Evolutionary conservation across 2,329 filamentous ascomycete species (phyloP).

Genomic region (Fusarium compactum): DNA sequence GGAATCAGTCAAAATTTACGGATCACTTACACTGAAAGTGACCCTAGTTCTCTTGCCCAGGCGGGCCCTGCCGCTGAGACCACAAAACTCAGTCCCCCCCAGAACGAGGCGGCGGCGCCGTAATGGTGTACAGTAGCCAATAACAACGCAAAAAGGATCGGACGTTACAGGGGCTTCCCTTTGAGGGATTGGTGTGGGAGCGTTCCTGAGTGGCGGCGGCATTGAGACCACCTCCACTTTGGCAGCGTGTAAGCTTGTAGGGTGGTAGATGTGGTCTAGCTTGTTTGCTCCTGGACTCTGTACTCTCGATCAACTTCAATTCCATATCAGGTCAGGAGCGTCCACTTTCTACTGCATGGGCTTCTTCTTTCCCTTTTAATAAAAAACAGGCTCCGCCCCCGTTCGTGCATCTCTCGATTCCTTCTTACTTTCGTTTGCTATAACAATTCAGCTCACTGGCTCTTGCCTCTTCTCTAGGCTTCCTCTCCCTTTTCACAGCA

Average conservation of each 20-base stretch:
- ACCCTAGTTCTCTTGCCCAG: conserved; percentile 31
- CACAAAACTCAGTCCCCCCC: conserved; percentile 19
- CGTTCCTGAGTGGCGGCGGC: conserved; percentile 42
- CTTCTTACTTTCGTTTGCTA: conserved; percentile 31
- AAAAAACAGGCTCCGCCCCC: conserved; percentile 26
- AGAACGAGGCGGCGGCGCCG: conserved; percentile 32
- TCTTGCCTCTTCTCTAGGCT: conserved; percentile 11
- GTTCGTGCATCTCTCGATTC: conserved; percentile 22
- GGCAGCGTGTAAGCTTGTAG: conserved; percentile 6
- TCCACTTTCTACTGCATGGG: conserved; percentile 19
- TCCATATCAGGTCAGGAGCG: conserved; percentile 29
- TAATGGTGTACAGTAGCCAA: conserved; percentile 22
- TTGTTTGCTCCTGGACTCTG: conserved; percentile 18
- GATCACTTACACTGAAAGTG: conserved; percentile 8
- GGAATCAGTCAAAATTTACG: neutral
- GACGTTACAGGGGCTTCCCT: conserved; percentile 28
- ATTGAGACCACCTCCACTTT: conserved; percentile 36
- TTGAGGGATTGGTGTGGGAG: conserved; percentile 21
- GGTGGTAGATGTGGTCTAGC: neutral
- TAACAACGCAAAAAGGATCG: neutral
- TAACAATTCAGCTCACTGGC: conserved; percentile 1
- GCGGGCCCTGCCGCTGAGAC: conserved; percentile 45
- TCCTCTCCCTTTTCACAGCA: conserved; percentile 10
- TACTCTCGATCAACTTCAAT: conserved; percentile 37
- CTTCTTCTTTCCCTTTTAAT: conserved; percentile 17